Conservation (phyloP, 2,329 filamentous ascomycete genomes). For the Xylariaceae sp. region DNA sequence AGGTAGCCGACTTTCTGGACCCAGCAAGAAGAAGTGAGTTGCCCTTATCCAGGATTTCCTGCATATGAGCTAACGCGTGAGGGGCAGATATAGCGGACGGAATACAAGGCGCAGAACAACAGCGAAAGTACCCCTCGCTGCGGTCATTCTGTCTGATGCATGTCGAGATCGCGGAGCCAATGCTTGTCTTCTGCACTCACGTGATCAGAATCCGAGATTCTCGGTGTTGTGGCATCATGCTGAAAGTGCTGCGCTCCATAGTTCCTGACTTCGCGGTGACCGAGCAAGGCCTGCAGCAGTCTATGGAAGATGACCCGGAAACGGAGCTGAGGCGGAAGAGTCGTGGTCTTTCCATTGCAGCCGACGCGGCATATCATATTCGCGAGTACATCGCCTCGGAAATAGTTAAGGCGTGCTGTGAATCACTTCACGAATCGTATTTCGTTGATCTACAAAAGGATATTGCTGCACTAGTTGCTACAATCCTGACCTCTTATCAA, state of each 20-base stretch:
- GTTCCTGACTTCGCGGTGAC: slow-evolving; percentile 65
- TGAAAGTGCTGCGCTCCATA: slow-evolving; percentile 81
- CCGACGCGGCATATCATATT: slow-evolving; percentile 60
- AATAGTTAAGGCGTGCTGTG: slow-evolving; percentile 84
- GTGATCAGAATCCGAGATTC: slow-evolving; percentile 86
- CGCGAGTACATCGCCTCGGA: slow-evolving; percentile 87
- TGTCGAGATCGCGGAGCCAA: slow-evolving; percentile 74
- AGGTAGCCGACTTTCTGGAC: slow-evolving; percentile 86
- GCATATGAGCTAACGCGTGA: slow-evolving; percentile 3
- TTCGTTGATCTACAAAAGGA: slow-evolving; percentile 90
- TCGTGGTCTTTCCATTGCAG: slow-evolving; percentile 41
- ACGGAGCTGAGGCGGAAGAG: slow-evolving; percentile 5
- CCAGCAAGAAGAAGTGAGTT: slow-evolving; percentile 60
- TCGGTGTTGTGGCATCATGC: slow-evolving; percentile 78
- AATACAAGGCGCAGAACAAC: slow-evolving; percentile 22
- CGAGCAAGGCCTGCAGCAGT: slow-evolving; percentile 4
- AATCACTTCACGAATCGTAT: too few species aligned
- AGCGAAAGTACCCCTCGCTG: slow-evolving; percentile 53
- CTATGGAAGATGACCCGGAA: slow-evolving; percentile 2
- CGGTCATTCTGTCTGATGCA: slow-evolving; percentile 79
- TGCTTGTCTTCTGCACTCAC: slow-evolving; percentile 89
- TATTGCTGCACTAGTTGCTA: slow-evolving; percentile 79
- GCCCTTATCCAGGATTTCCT: slow-evolving; percentile 10
- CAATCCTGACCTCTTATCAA: slow-evolving; percentile 75
- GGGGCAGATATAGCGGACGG: slow-evolving; percentile 17